Evolutionary conservation across 2,329 filamentous ascomycete species (phyloP).

Genomic region (Pestalotiopsis sp.): DNA sequence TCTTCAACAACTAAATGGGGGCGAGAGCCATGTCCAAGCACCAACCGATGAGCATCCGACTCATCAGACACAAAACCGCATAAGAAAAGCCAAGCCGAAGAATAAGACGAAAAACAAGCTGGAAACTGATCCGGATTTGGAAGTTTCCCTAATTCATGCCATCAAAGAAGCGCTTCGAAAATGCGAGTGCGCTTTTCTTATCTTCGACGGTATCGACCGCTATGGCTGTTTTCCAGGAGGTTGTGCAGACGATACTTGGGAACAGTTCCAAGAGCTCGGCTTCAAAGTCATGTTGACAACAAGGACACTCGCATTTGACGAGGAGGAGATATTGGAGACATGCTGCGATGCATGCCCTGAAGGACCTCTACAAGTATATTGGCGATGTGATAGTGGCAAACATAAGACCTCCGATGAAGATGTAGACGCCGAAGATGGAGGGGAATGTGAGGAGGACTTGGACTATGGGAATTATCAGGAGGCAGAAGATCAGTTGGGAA

Average conservation of each 20-base stretch:
- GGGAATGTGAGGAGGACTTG: background rate
- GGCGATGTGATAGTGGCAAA: background rate
- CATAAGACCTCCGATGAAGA: background rate
- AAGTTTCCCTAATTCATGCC: background rate
- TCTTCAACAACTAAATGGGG: background rate
- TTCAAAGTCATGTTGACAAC: conserved; percentile 1
- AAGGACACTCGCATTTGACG: background rate
- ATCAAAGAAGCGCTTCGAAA: background rate
- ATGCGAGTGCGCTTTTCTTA: background rate
- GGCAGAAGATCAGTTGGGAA: no score
- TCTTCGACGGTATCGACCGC: background rate
- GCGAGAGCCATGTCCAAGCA: background rate
- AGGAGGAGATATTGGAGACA: background rate
- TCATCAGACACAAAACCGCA: background rate
- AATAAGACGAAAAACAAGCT: no score
- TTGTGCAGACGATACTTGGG: background rate
- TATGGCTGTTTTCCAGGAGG: background rate
- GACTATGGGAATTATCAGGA: no score
- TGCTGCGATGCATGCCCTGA: background rate
- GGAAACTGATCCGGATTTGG: background rate
- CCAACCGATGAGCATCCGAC: background rate
- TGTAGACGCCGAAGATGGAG: background rate
- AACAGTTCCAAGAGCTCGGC: background rate
- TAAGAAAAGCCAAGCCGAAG: background rate
- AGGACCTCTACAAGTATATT: background rate